Base-by-base conservation (phyloP, 805 yeast species). In the Lipomyces sp. region DNA sequence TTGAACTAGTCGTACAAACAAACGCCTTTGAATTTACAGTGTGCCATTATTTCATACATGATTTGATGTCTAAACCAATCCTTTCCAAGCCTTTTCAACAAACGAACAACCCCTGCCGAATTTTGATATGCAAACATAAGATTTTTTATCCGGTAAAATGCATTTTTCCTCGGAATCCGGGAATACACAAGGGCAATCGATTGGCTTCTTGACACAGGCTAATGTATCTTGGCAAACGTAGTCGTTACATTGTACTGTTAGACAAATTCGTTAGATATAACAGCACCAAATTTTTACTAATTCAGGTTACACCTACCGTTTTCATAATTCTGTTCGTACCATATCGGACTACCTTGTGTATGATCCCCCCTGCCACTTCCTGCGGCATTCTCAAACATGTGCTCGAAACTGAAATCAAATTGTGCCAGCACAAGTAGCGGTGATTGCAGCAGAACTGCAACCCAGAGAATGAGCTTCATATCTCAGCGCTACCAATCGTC, bases 171-270 rank as follows among this genome's bases (percentile, higher is more conserved):
- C 97, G 0, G 96, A 87, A 65, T 87, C 85, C 1, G 97, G 95
- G 75, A 86, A 94, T 2, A 91, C 92, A 76, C 99, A 95, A 1
- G 98, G 97, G 76, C 99, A 95, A 60, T 88, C 90, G 6, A 82
- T 71, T 0, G 91, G 86, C 1, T 77, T 73, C 1, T 82, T 81
- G 0, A 91, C 99, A 79, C 99, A 95, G 8, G 81, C 81, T 53
- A 87, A 80, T 0, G 98, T 91, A 71, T 88, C 96, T 2, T 91
- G 91, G 75, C 99, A 95, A 45, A 94, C 77, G 75, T 88, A 94
- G 4, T 80, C 80, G 8, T 78, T 77, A 75, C 99, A 95, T 2
- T 80, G 78, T 4, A 80, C 76, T 73, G 48, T 15, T 39, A 50
- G 30, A 3, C 29, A 35, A 33, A 33, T 48, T 6, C 7, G 30